Evolutionary conservation across 2,329 filamentous ascomycete genomes (phyloP).

Genomic region (Colletotrichum noveboracense): DNA sequence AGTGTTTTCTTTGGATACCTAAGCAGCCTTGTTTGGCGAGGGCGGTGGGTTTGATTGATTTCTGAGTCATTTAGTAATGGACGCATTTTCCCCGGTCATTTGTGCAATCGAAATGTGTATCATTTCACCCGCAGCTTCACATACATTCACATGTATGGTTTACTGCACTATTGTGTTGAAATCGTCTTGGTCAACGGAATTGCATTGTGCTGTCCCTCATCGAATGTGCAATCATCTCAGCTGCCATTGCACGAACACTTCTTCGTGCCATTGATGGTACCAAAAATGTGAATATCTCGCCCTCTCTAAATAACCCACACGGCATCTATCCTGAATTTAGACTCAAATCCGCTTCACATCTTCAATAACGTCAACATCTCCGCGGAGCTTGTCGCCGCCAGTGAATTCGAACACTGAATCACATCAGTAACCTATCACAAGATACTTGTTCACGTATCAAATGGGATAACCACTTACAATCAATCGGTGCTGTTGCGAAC

Average conservation of each 20-base stretch:
- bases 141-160: neutral
- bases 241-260: neutral
- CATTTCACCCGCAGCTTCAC: neutral
- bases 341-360: neutral
- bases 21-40: too few species aligned
- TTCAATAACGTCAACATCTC: neutral
- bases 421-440: neutral
- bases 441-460: neutral
- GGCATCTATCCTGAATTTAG: neutral
- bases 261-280: neutral
- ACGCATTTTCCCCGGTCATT: neutral
- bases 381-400: neutral
- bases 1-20: neutral
- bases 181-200: neutral
- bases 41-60: too few species aligned
- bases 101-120: neutral
- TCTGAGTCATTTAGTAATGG: neutral
- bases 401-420: neutral
- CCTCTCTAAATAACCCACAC: neutral
- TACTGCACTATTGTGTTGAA: neutral
- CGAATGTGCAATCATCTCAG: neutral
- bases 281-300: neutral
- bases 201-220: neutral
- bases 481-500: conserved; percentile 32
- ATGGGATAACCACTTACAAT: conserved; percentile 26